These are phyloP conservation scores for Pluteus cervinus DNA, from an alignment of 768 basidiomycete genomes.

Conservation along the genomic window DNA sequence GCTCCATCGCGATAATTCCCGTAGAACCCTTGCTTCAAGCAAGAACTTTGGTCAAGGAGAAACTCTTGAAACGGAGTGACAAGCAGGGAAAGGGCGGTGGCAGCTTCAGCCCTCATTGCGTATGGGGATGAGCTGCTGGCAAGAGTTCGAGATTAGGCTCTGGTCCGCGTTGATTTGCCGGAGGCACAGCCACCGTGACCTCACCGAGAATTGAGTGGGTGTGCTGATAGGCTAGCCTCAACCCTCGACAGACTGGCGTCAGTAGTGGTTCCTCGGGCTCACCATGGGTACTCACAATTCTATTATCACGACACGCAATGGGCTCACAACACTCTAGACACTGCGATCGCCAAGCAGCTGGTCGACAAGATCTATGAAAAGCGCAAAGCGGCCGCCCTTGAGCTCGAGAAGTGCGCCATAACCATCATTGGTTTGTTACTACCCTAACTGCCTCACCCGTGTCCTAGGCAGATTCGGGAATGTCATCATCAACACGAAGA, in stretches of 20 bases:
- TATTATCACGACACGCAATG: too few species aligned
- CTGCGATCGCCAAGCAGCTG: conserved; percentile 71
- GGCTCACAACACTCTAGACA: conserved; percentile 38
- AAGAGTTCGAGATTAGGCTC: too few species aligned
- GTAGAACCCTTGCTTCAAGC: conserved; percentile 45
- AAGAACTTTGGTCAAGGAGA: conserved; percentile 32
- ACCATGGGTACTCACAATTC: too few species aligned
- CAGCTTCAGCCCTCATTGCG: conserved; percentile 14
- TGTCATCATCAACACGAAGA: conserved; percentile 78
- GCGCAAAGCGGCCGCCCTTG: conserved; percentile 90
- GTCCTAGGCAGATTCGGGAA: conserved; percentile 73
- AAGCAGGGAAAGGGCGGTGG: conserved; percentile 28
- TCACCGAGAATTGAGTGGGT: conserved; percentile 1
- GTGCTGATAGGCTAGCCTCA: too few species aligned
- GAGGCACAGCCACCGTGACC: conserved; percentile 12
- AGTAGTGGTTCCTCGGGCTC: too few species aligned
- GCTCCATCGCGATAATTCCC: conserved; percentile 47
- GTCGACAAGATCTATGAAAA: conserved; percentile 96
- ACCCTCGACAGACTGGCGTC: too few species aligned
- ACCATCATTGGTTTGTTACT: conserved; percentile 1
- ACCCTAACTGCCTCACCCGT: conserved; percentile 3
- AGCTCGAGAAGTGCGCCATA: conserved; percentile 79
- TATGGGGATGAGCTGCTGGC: too few species aligned
- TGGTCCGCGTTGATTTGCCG: conserved; percentile 5
- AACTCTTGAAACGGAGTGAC: conserved; percentile 38